Evolutionary conservation across 2,329 filamentous ascomycete genomes (phyloP).

Genomic region (Orbilia blumenaviensis): DNA sequence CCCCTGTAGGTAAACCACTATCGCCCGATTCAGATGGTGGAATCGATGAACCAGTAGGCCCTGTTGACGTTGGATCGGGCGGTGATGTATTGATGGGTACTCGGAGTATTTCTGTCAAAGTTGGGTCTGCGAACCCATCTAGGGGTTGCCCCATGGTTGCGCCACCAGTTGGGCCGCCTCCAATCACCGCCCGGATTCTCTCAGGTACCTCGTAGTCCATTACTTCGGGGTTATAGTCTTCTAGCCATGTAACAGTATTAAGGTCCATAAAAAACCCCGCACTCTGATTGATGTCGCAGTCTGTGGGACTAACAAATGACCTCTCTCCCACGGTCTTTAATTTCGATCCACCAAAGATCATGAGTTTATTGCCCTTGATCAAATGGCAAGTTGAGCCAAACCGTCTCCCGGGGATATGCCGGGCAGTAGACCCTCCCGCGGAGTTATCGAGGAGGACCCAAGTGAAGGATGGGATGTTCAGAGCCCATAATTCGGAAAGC

Average conservation of each 20-base stretch:
- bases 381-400: constrained; percentile 10
- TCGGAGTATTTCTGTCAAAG: not conserved
- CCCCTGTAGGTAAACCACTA: not conserved
- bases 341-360: constrained; percentile 15
- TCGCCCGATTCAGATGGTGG: not conserved
- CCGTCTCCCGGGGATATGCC: not conserved
- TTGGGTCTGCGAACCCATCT: constrained; percentile 5
- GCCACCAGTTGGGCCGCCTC: not conserved
- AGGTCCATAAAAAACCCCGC: constrained; percentile 8
- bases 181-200: constrained; percentile 6
- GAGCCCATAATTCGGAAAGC: not conserved
- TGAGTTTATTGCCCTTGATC: not conserved
- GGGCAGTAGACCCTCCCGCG: not conserved
- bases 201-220: constrained; percentile 5
- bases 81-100: not conserved
- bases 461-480: constrained; percentile 20
- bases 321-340: not conserved
- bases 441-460: constrained; percentile 17
- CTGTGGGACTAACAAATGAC: not conserved
- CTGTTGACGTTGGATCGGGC: not conserved
- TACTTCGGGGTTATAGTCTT: not conserved
- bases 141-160: constrained; percentile 8
- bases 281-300: not conserved
- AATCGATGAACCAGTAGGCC: not conserved
- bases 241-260: not conserved